Evolutionary conservation across 768 basidiomycete species (phyloP), one percentile per base, ranked within the genome.

Genomic region (Polyporus arcularius): DNA sequence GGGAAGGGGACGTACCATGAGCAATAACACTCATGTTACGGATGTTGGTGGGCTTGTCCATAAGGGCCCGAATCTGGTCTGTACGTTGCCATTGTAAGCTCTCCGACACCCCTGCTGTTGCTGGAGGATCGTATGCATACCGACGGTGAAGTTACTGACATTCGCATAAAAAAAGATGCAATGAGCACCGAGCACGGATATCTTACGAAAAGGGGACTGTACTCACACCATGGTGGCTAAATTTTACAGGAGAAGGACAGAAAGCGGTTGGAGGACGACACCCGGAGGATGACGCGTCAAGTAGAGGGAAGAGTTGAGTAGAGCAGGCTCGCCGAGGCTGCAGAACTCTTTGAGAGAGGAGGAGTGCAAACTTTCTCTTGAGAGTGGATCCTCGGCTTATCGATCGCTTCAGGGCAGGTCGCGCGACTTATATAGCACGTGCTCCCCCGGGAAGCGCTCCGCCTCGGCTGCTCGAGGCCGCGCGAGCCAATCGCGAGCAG

Each of bases 1-100:
- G 32, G 42, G 43, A 45, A 12, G 42, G 39, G 55, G 35, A 78
- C 87, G 71, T 57, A 90, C 92, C 92, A 78, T 94, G 91, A 70
- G 92, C 92, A 72, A 92, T 92, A 71, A 92, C 91, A 85, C 88
- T 90, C 92, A 94, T 94, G 82, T 93, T 93, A 79, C 92, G 90
- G 73, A 95, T 94, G 77, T 94, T 95, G 57, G 92, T 94, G 69
- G 92, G 86, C 74, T 75, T 78, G 84, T 94, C 90, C 93, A 95
- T 95, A 65, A 95, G 88, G 66, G 59, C 79, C 73, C 93, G 89
- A 71, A 95, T 86, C 81, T 95, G 91, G 75, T 92, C 92, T 94
- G 68, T 48, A 65, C 45, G 11, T 46, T 60, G 65, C 57, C 46
- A 53, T 68, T 8, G 28, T 61, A 12, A 63, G 59, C 32, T n/a